A percentile compares a stretch with the other conserved stretches of the same genome.
phyloP scores from a whole-genome alignment of 768 basidiomycete species.

The Lentinula edodes region DNA sequence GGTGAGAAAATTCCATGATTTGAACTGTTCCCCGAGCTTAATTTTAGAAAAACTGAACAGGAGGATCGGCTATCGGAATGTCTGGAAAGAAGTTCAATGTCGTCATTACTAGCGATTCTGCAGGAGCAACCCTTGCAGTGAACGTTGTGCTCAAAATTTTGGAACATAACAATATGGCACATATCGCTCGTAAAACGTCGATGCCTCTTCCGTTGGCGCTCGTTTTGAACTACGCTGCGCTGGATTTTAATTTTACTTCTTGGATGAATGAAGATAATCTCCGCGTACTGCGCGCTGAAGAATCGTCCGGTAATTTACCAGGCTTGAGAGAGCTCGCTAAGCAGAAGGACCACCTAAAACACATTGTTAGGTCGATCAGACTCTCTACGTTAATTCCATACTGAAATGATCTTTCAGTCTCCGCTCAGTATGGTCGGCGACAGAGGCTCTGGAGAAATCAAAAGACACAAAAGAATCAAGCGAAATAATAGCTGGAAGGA shows the following conservation, averaged over 20 bases:
- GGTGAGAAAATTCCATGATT: constrained; percentile 23
- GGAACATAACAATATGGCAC: constrained; percentile 37
- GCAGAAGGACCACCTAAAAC: constrained; percentile 85
- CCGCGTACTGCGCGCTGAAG: constrained; percentile 79
- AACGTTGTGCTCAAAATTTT: constrained; percentile 83
- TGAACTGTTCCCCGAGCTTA: not conserved
- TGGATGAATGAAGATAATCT: constrained; percentile 91
- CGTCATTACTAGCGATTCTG: constrained; percentile 91
- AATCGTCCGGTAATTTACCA: constrained; percentile 76
- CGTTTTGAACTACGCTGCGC: constrained; percentile 83
- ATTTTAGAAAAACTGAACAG: constrained; percentile 20
- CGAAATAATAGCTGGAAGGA: constrained; percentile 59
- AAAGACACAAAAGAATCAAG: constrained; percentile 42
- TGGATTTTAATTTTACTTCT: constrained; percentile 97
- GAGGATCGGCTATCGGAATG: constrained; percentile 81
- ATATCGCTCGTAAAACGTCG: constrained; percentile 26
- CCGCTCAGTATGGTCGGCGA: constrained; percentile 91
- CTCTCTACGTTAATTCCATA: constrained; percentile 1
- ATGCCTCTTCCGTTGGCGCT: constrained; percentile 77
- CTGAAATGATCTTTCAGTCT: constrained; percentile 33
- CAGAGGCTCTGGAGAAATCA: constrained; percentile 29
- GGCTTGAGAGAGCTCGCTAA: constrained; percentile 64
- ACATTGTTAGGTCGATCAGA: constrained; percentile 40
- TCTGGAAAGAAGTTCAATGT: constrained; percentile 74
- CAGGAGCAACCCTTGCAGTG: constrained; percentile 88